A percentile compares a stretch with the other conserved stretches of the same genome.
These are phyloP conservation scores for Torulaspora franciscae DNA, from an alignment of 805 yeast genomes.

Conservation along the genomic window DNA sequence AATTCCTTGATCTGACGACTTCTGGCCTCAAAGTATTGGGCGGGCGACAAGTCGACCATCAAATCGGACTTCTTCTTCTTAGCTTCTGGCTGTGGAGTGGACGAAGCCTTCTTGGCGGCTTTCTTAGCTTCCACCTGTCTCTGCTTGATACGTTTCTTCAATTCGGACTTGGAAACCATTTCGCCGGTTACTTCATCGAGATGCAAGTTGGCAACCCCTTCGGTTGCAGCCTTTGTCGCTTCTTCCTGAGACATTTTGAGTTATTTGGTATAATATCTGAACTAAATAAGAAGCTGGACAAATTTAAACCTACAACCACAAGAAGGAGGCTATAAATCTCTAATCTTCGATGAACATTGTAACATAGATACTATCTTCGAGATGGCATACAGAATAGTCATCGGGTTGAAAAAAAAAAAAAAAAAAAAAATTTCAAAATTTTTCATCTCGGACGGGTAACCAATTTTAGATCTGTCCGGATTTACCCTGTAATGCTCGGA, in stretches of 20 bases:
- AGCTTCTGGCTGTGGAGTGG: conserved; percentile 38
- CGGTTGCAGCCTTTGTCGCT: conserved; percentile 61
- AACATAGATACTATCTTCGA: not conserved
- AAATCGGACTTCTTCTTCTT: conserved; percentile 55
- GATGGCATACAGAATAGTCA: not conserved
- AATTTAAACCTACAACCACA: not conserved
- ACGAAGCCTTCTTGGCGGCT: conserved; percentile 79
- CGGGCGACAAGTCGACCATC: conserved; percentile 87
- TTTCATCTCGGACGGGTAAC: conserved; percentile 7
- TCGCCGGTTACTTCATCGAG: conserved; percentile 95
- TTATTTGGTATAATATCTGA: not conserved
- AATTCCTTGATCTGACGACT: conserved; percentile 81
- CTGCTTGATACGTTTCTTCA: conserved; percentile 90
- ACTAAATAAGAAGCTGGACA: not conserved
- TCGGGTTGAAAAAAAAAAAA: not conserved
- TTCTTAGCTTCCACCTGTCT: conserved; percentile 83
- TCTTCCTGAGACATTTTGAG: conserved; percentile 36
- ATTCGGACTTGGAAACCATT: conserved; percentile 90
- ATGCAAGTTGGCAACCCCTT: conserved; percentile 68
- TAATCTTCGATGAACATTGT: not conserved
- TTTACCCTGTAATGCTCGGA: not conserved
- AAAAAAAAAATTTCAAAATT: conserved; percentile 4
- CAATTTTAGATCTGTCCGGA: not conserved
- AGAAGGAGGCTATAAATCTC: not conserved
- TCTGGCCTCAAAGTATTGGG: conserved; percentile 90